Evolutionary conservation across 2,329 filamentous ascomycete species (phyloP).

Genomic region (Apiospora marii): DNA sequence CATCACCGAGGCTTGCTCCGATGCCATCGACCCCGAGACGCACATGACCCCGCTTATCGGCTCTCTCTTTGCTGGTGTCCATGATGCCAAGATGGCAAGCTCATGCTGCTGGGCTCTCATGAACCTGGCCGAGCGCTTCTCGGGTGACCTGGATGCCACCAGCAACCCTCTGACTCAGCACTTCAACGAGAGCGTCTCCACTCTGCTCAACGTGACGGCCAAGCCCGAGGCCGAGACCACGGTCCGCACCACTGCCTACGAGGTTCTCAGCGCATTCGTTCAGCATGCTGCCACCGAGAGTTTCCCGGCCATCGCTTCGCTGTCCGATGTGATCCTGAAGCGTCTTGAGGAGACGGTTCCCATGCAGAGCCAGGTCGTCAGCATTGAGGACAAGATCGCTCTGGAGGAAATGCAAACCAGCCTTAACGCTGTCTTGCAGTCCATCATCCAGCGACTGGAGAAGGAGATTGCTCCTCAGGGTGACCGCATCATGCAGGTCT

Average conservation of each 20-base stretch:
- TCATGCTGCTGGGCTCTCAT: slow-evolving; percentile 99
- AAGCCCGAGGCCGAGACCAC: slow-evolving; percentile 84
- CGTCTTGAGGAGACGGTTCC: slow-evolving; percentile 89
- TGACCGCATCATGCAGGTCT: slow-evolving; percentile 90
- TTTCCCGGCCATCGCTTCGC: slow-evolving; percentile 77
- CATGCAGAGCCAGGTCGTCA: slow-evolving; percentile 92
- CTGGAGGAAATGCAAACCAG: slow-evolving; percentile 98
- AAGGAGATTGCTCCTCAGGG: slow-evolving; percentile 89
- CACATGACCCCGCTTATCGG: slow-evolving; percentile 87
- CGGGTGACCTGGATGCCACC: slow-evolving; percentile 78
- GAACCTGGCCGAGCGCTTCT: slow-evolving; percentile 96
- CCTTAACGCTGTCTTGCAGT: slow-evolving; percentile 87
- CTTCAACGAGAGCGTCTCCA: slow-evolving; percentile 90
- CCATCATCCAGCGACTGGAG: slow-evolving; percentile 90
- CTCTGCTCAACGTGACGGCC: slow-evolving; percentile 85
- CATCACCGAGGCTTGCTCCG: slow-evolving; percentile 92
- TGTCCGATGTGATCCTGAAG: slow-evolving; percentile 89
- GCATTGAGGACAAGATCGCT: slow-evolving; percentile 94
- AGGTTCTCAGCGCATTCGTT: slow-evolving; percentile 95
- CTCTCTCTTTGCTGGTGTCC: slow-evolving; percentile 87
- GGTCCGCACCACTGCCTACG: slow-evolving; percentile 93
- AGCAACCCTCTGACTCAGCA: slow-evolving; percentile 88
- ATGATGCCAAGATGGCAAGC: slow-evolving; percentile 94
- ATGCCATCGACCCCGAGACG: slow-evolving; percentile 84
- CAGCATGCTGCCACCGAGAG: slow-evolving; percentile 90